phyloP scores from a whole-genome alignment of 140 eudicot species.

The Oenanthe javanica region DNA sequence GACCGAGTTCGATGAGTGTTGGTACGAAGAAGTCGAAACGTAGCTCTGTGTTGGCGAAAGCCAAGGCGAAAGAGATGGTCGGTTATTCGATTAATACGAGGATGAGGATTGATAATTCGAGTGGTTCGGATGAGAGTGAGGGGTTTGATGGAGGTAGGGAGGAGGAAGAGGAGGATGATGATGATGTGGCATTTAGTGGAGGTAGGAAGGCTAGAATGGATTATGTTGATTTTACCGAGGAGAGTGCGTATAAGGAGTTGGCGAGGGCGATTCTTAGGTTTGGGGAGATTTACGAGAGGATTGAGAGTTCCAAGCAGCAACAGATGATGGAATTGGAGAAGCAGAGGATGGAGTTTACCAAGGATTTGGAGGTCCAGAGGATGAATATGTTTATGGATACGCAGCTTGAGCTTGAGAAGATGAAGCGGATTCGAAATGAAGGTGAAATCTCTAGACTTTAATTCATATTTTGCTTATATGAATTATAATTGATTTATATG shows the following conservation, averaged over 20 bases:
- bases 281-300: constrained; percentile 47
- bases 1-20: constrained; percentile 17
- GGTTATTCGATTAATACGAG: constrained; percentile 26
- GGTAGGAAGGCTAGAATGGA: constrained; percentile 27
- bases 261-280: constrained; percentile 36
- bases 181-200: constrained; percentile 14
- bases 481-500: not conserved
- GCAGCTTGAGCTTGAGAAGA: constrained; percentile 46
- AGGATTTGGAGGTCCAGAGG: constrained; percentile 50
- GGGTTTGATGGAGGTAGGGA: constrained; percentile 18
- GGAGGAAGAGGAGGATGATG: constrained; percentile 17
- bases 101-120: constrained; percentile 20
- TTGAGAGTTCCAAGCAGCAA: constrained; percentile 43
- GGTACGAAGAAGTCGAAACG: constrained; percentile 13
- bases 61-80: constrained; percentile 16
- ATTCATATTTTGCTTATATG: not conserved
- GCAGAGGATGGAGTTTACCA: constrained; percentile 49
- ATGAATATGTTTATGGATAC: constrained; percentile 49
- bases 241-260: constrained; percentile 26
- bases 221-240: constrained; percentile 21
- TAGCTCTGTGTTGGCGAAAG: constrained; percentile 12
- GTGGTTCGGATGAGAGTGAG: constrained; percentile 29
- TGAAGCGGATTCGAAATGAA: constrained; percentile 18
- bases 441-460: constrained; percentile 12
- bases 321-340: constrained; percentile 61